Conservation (phyloP, 179 eudicot genomes). For the Beta macrorhiza region DNA sequence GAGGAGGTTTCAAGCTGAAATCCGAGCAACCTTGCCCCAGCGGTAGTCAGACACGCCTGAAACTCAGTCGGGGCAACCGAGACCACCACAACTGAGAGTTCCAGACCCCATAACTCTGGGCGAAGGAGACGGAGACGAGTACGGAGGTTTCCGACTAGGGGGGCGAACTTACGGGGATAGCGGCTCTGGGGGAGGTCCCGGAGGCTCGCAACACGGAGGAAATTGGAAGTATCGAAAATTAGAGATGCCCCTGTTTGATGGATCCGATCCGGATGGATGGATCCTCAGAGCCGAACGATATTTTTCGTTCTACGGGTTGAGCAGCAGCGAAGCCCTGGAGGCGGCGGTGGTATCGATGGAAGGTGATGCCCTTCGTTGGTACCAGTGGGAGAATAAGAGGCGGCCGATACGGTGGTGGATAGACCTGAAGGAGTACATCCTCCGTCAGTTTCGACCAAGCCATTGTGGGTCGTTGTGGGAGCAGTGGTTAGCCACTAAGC, state of each 20-base stretch:
- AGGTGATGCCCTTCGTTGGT: background rate
- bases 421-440: background rate
- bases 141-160: no score
- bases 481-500: background rate
- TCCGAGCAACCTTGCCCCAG: no score
- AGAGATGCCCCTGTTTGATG: background rate
- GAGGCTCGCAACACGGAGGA: background rate
- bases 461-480: background rate
- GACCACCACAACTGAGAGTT: no score
- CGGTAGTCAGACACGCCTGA: no score
- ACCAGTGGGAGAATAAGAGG: background rate
- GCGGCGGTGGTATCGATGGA: constrained; percentile 8
- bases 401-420: background rate
- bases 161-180: no score
- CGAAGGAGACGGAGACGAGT: no score
- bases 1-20: no score
- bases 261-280: background rate
- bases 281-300: background rate
- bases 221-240: background rate
- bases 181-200: no score
- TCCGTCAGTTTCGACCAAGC: background rate
- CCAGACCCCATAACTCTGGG: no score
- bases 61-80: no score
- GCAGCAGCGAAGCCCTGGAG: background rate
- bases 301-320: background rate